These are phyloP conservation scores for Geosmithia putterillii DNA, from an alignment of 2,329 filamentous ascomycete species.

Conservation along the genomic window DNA sequence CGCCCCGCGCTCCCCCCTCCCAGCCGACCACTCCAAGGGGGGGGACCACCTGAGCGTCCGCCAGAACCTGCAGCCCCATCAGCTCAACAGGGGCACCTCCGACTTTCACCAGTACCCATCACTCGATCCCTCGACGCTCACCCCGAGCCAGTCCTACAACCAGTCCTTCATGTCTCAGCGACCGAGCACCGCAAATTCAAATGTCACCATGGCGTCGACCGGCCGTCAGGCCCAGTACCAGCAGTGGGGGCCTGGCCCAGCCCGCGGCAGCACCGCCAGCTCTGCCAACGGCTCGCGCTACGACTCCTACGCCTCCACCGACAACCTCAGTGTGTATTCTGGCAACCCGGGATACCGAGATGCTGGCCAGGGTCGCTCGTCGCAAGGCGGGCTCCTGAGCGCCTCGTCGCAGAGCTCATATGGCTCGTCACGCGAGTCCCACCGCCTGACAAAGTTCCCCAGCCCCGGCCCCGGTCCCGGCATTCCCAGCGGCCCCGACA, in stretches of 20 bases:
- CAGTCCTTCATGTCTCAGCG: conserved; percentile 39
- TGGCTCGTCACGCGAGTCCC: conserved; percentile 39
- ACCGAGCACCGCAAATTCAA: conserved; percentile 29
- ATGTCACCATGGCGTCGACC: conserved; percentile 59
- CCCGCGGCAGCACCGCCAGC: conserved; percentile 41
- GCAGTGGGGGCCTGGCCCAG: conserved; percentile 46
- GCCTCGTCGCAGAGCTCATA: conserved; percentile 45
- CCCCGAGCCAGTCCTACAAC: conserved; percentile 45
- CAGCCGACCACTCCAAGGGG: conserved; percentile 61
- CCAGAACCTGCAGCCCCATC: conserved; percentile 59
- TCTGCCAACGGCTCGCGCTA: conserved; percentile 45
- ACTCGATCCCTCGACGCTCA: conserved; percentile 44
- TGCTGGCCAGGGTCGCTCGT: conserved; percentile 17
- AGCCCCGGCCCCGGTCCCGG: conserved; percentile 15
- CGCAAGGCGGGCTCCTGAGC: conserved; percentile 35
- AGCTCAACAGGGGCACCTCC: conserved; percentile 62
- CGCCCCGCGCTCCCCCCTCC: conserved; percentile 53
- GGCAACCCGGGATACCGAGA: conserved; percentile 35
- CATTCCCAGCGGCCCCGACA: conserved; percentile 27
- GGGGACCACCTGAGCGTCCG: conserved; percentile 44
- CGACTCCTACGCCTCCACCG: conserved; percentile 46
- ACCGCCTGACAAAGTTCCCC: conserved; percentile 43
- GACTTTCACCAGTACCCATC: conserved; percentile 88
- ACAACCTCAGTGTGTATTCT: conserved; percentile 45
- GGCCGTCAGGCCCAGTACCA: conserved; percentile 65